phyloP scores from a whole-genome alignment of 306 rosid species.

The Heteromeles arbutifolia region DNA sequence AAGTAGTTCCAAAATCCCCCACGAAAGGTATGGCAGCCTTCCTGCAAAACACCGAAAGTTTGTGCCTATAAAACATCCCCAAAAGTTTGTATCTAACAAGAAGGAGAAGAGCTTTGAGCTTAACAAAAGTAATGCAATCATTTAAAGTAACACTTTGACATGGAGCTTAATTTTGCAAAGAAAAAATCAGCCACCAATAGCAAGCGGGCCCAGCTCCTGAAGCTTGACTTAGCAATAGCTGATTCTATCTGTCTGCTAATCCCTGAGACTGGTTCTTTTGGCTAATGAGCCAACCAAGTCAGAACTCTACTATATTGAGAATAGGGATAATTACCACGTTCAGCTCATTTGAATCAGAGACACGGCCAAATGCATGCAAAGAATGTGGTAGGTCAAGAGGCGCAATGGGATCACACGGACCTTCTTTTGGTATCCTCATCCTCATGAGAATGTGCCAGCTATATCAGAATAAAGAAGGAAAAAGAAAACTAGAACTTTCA shows the following conservation, averaged over 20 bases:
- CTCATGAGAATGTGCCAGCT: conserved; percentile 97
- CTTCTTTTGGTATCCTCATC: conserved; percentile 76
- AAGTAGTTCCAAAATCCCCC: conserved; percentile 99
- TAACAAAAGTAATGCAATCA: conserved; percentile 6
- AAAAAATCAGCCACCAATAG: not conserved
- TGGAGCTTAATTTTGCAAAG: not conserved
- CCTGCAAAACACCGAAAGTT: conserved; percentile 48
- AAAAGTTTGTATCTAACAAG: not conserved
- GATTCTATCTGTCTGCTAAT: not conserved
- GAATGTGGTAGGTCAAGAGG: conserved; percentile 96
- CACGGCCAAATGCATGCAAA: conserved; percentile 80
- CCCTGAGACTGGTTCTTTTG: not conserved
- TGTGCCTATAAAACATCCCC: conserved; percentile 2
- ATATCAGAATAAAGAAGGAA: conserved; percentile 16
- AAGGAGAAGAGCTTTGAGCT: conserved; percentile 3
- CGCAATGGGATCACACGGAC: conserved; percentile 73
- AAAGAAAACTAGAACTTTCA: conserved; percentile 7
- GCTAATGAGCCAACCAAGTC: not conserved
- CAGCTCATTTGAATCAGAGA: conserved; percentile 61
- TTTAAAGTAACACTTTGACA: not conserved
- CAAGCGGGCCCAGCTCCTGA: not conserved
- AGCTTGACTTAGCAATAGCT: not conserved
- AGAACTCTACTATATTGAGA: not conserved
- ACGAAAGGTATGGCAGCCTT: conserved; percentile 82
- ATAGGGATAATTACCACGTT: conserved; percentile 37